phyloP scores from a whole-genome alignment of 1,284 basidiomycete species.

The Phlebopus sp. region DNA sequence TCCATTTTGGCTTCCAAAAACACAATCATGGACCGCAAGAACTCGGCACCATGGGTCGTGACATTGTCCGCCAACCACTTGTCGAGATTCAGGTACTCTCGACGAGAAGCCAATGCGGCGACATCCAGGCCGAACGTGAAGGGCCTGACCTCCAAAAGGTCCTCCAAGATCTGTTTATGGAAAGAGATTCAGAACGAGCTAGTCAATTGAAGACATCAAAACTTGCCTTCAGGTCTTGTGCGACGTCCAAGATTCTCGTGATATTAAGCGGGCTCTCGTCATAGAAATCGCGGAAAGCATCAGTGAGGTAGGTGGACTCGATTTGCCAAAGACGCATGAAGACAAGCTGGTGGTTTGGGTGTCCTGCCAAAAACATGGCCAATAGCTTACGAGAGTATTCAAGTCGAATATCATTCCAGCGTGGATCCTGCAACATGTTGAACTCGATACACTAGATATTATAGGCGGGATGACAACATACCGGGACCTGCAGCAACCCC shows the following conservation, averaged over 20 bases:
- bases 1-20: constrained; percentile 93
- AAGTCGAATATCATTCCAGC: constrained; percentile 84
- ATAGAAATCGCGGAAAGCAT: constrained; percentile 90
- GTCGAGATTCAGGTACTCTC: constrained; percentile 94
- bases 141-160: constrained; percentile 83
- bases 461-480: constrained; percentile 42
- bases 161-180: constrained; percentile 74
- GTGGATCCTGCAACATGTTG: constrained; percentile 52
- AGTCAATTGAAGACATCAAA: not conserved
- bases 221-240: constrained; percentile 87
- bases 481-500: constrained; percentile 87
- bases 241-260: constrained; percentile 91
- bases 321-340: constrained; percentile 96
- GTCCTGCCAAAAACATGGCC: constrained; percentile 87
- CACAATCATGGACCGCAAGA: constrained; percentile 82
- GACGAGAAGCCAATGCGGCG: constrained; percentile 87
- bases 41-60: constrained; percentile 75
- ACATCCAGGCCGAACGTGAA: constrained; percentile 90
- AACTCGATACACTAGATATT: not conserved
- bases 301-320: constrained; percentile 80
- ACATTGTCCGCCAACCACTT: constrained; percentile 95
- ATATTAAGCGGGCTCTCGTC: constrained; percentile 91
- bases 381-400: constrained; percentile 88
- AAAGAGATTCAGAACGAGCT: constrained; percentile 3
- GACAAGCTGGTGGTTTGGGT: constrained; percentile 93